Conservation (phyloP, 2,329 filamentous ascomycete genomes). For the Aspergillus sp. region DNA sequence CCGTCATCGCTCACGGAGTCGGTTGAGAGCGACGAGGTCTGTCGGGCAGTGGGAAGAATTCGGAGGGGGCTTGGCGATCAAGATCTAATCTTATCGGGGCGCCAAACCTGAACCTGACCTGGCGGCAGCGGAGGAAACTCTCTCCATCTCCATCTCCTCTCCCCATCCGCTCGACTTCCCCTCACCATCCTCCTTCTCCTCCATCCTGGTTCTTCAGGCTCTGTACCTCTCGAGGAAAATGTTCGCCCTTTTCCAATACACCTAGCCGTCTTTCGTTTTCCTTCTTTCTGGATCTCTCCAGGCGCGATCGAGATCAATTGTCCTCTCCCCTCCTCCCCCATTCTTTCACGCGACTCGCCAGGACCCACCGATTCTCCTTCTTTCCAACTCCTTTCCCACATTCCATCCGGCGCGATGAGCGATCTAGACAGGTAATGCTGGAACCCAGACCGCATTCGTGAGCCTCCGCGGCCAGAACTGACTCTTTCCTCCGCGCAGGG, state of each 20-base stretch:
- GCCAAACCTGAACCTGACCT: not conserved
- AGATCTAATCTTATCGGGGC: conserved; percentile 41
- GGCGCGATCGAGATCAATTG: conserved; percentile 4
- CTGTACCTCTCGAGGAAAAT: conserved; percentile 16
- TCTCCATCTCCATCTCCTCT: not conserved
- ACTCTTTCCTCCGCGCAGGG: conserved; percentile 52
- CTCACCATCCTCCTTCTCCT: conserved; percentile 1
- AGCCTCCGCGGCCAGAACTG: not conserved
- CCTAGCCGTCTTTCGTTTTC: conserved; percentile 16
- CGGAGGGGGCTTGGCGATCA: conserved; percentile 25
- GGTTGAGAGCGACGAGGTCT: not conserved
- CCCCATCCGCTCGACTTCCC: not conserved
- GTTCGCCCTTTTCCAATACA: conserved; percentile 14
- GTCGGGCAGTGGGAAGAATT: conserved; percentile 11
- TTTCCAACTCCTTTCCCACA: conserved; percentile 2
- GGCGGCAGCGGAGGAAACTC: conserved; percentile 1
- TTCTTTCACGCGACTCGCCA: conserved; percentile 7
- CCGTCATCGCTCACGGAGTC: not conserved
- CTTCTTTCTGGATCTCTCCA: conserved; percentile 9
- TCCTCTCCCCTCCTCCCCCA: conserved; percentile 11
- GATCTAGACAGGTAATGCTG: conserved; percentile 77
- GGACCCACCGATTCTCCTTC: conserved; percentile 16
- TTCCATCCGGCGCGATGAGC: conserved; percentile 61
- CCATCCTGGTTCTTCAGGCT: conserved; percentile 3
- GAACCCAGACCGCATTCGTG: not conserved